Evolutionary conservation across 345 rosid species (phyloP).

Genomic region (Sonneratia alba): DNA sequence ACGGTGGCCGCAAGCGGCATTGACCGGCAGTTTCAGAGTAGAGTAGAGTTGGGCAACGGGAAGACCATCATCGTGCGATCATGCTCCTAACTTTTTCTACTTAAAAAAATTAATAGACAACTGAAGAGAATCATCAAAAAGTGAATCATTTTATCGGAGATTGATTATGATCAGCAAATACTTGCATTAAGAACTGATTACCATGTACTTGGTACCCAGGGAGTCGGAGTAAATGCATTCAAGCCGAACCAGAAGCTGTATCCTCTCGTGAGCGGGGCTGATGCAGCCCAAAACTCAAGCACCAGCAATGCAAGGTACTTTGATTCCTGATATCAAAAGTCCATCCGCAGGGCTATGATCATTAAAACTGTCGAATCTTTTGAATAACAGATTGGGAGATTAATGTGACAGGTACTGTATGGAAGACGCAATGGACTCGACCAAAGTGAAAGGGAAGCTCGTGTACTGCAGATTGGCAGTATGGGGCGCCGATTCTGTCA

Average conservation of each 20-base stretch:
- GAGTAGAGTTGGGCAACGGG: constrained; percentile 56
- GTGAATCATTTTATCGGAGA: neutral
- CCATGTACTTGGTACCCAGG: constrained; percentile 22
- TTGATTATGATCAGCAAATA: neutral
- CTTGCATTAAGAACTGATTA: neutral
- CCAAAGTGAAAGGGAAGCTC: constrained; percentile 66
- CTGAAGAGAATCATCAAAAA: neutral
- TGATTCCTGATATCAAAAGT: no score
- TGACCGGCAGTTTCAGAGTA: constrained; percentile 60
- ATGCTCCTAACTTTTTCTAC: neutral
- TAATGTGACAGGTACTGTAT: constrained; percentile 40
- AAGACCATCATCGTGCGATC: constrained; percentile 37
- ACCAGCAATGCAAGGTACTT: constrained; percentile 36
- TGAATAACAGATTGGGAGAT: neutral
- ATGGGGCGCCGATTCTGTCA: constrained; percentile 53
- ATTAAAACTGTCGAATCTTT: neutral
- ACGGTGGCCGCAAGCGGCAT: constrained; percentile 87
- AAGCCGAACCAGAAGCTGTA: constrained; percentile 41
- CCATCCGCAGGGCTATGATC: neutral
- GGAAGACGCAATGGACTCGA: constrained; percentile 44
- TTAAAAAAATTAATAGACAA: neutral
- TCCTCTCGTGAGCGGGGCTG: constrained; percentile 68
- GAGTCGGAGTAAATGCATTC: constrained; percentile 54
- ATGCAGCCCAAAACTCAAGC: constrained; percentile 35
- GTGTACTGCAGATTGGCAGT: constrained; percentile 39